Evolutionary conservation across 768 basidiomycete genomes (phyloP).

Genomic region (Megacollybia marginata): DNA sequence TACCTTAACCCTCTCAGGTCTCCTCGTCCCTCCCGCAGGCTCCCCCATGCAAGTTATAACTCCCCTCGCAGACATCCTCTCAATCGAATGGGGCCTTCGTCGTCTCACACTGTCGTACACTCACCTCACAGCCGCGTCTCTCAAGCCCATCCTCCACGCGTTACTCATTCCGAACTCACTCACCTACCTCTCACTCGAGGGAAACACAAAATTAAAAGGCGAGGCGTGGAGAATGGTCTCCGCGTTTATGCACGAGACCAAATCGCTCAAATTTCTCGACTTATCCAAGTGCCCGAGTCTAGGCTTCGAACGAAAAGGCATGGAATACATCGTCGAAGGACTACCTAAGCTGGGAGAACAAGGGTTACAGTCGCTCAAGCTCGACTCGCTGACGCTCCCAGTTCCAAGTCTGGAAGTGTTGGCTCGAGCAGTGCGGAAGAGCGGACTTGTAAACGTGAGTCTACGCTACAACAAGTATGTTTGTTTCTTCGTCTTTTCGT

Average conservation of each 20-base stretch:
- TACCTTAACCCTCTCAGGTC: slow-evolving; percentile 71
- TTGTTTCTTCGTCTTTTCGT: neutral
- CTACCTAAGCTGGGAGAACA: slow-evolving; percentile 25
- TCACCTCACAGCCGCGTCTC: slow-evolving; percentile 77
- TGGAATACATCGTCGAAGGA: slow-evolving; percentile 75
- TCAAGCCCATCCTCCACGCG: slow-evolving; percentile 88
- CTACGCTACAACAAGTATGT: slow-evolving; percentile 43
- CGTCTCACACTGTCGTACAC: slow-evolving; percentile 85
- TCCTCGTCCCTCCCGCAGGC: slow-evolving; percentile 60
- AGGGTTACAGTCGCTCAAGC: slow-evolving; percentile 23
- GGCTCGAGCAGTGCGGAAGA: slow-evolving; percentile 72
- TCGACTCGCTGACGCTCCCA: slow-evolving; percentile 82
- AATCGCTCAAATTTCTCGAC: slow-evolving; percentile 76
- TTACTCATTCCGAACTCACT: slow-evolving; percentile 78
- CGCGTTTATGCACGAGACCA: neutral
- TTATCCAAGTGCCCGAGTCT: slow-evolving; percentile 62
- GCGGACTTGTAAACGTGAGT: slow-evolving; percentile 82
- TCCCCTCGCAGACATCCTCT: slow-evolving; percentile 77
- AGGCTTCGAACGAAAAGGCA: slow-evolving; percentile 68
- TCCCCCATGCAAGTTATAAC: slow-evolving; percentile 50
- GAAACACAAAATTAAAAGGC: slow-evolving; percentile 74
- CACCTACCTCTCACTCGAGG: slow-evolving; percentile 78
- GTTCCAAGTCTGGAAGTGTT: slow-evolving; percentile 72
- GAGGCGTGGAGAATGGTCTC: slow-evolving; percentile 50
- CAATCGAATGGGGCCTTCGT: slow-evolving; percentile 87